Conservation (phyloP, 768 basidiomycete genomes). For the Phanerodontia chrysosporium region DNA sequence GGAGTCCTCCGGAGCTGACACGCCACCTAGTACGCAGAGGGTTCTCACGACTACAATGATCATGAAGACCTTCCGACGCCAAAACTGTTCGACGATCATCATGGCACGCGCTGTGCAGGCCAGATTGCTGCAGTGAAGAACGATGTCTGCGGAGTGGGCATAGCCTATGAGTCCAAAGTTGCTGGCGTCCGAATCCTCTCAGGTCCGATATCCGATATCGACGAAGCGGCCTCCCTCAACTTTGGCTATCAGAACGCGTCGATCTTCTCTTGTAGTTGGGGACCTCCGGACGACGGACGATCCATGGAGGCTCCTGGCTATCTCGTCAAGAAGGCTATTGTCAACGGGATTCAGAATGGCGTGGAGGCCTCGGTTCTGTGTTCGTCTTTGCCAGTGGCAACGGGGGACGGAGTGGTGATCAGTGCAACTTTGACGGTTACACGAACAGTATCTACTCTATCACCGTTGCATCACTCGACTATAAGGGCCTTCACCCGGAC, state of each 20-base stretch:
- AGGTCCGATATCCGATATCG: slow-evolving; percentile 89
- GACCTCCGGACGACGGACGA: slow-evolving; percentile 90
- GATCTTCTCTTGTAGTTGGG: slow-evolving; percentile 97
- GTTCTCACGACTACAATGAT: slow-evolving; percentile 97
- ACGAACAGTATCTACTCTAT: slow-evolving; percentile 97
- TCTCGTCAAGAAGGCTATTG: slow-evolving; percentile 87
- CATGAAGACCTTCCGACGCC: slow-evolving; percentile 86
- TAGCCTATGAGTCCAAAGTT: slow-evolving; percentile 88
- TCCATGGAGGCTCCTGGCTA: slow-evolving; percentile 93
- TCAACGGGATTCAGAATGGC: slow-evolving; percentile 93
- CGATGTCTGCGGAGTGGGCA: slow-evolving; percentile 89
- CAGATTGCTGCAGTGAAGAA: slow-evolving; percentile 94
- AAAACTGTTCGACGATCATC: slow-evolving; percentile 85
- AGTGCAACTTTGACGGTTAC: slow-evolving; percentile 99
- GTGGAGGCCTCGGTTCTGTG: slow-evolving; percentile 85
- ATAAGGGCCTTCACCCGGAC: slow-evolving; percentile 90
- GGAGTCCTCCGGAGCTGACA: not conserved
- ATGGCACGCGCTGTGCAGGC: slow-evolving; percentile 97
- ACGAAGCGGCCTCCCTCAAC: slow-evolving; percentile 94
- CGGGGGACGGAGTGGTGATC: slow-evolving; percentile 85
- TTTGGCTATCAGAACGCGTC: slow-evolving; percentile 89
- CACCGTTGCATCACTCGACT: slow-evolving; percentile 93
- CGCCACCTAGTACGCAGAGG: slow-evolving; percentile 63
- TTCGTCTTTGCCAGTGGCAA: slow-evolving; percentile 98
- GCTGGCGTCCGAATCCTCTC: slow-evolving; percentile 95